These are phyloP conservation scores for Zoysia matrella DNA, from an alignment of 202 grass and related monocot species.

Conservation along the genomic window DNA sequence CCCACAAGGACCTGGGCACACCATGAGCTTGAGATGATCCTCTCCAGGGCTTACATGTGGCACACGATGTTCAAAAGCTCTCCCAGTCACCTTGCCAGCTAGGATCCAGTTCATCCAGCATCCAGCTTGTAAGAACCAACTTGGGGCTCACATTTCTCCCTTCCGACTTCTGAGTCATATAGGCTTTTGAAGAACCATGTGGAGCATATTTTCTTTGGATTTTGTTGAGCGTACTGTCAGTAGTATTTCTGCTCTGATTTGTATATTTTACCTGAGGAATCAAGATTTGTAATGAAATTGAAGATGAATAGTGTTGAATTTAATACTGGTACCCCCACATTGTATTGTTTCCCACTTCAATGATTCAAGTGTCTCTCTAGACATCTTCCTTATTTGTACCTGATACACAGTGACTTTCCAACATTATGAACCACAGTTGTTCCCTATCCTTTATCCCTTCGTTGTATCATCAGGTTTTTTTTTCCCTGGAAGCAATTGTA, in stretches of 20 bases:
- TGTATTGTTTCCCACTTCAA: neutral
- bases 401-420: neutral
- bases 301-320: neutral
- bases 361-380: neutral
- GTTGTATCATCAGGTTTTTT: too few species aligned
- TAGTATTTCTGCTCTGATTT: constrained; percentile 14
- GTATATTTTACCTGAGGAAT: constrained; percentile 36
- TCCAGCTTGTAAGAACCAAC: neutral
- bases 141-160: neutral
- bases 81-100: constrained; percentile 84
- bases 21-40: constrained; percentile 84
- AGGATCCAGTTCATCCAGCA: neutral
- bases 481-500: too few species aligned
- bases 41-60: constrained; percentile 98
- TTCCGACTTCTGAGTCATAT: neutral
- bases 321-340: neutral
- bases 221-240: neutral
- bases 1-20: constrained; percentile 85
- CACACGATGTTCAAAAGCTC: constrained; percentile 98
- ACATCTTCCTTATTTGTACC: neutral
- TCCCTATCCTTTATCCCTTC: too few species aligned
- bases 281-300: too few species aligned
- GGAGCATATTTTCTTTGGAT: neutral
- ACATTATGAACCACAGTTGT: too few species aligned
- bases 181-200: neutral